phyloP scores from a whole-genome alignment of 2,329 filamentous ascomycete species.

The Gremmenia infestans region DNA sequence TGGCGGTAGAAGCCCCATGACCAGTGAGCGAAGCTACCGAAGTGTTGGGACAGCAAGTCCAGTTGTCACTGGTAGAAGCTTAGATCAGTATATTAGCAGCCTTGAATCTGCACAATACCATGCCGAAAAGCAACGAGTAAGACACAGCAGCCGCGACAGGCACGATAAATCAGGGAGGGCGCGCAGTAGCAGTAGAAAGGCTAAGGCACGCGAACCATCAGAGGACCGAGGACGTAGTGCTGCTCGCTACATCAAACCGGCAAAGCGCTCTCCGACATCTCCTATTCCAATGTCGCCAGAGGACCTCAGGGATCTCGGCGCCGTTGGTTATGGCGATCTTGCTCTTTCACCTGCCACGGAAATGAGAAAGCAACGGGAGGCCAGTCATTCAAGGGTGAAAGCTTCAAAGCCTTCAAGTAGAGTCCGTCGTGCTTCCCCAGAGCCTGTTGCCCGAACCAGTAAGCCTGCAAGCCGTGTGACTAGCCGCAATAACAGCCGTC shows the following conservation, averaged over 20 bases:
- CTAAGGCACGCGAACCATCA: conserved; percentile 54
- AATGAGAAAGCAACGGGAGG: conserved; percentile 18
- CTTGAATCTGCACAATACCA: conserved; percentile 71
- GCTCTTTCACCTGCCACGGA: conserved; percentile 21
- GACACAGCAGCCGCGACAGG: conserved; percentile 47
- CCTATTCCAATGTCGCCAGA: conserved; percentile 93
- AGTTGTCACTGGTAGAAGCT: conserved; percentile 57
- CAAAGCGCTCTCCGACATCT: conserved; percentile 85
- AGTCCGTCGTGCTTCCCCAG: conserved; percentile 26
- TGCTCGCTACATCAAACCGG: conserved; percentile 64
- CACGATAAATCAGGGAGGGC: conserved; percentile 35
- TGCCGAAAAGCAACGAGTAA: conserved; percentile 45
- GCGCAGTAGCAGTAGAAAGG: conserved; percentile 45
- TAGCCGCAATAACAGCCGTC: conserved; percentile 38
- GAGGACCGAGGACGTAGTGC: conserved; percentile 65
- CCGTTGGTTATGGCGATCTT: conserved; percentile 30
- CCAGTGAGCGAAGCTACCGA: conserved; percentile 43
- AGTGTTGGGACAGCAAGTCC: conserved; percentile 43
- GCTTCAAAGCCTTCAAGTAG: conserved; percentile 33
- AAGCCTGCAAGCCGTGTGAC: conserved; percentile 29
- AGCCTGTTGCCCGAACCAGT: conserved; percentile 20
- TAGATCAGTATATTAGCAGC: conserved; percentile 83
- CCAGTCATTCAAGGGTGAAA: conserved; percentile 28
- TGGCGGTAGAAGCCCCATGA: conserved; percentile 36
- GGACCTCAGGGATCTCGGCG: conserved; percentile 62